Evolutionary conservation across 1,139 yeast genomes (phyloP), one percentile per base, ranked within the genome.

Genomic region (Candida glucosophila): DNA sequence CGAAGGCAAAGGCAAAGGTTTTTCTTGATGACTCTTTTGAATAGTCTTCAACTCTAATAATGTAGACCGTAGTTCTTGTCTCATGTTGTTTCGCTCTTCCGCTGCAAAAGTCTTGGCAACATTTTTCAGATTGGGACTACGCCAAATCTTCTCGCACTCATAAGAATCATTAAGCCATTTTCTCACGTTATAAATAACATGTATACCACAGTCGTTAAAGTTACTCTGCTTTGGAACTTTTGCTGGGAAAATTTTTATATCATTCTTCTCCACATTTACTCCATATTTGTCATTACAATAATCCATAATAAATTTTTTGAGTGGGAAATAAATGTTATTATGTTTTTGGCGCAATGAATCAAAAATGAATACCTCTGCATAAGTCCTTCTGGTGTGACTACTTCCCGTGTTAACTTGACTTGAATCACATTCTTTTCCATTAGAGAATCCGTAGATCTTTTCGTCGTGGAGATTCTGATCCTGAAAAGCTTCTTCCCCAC

Each of bases 141-240:
- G 51, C 83, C 86, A 77, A 8, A 71, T 40, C 18, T 50, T 46
- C 20, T 75, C 61, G 31, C 82, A 73, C 22, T 46, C 57, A 1
- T 46, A 45, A 0, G 77, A 73, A 24, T 67, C 52, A 19, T 58
- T 53, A 26, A 83, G 57, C 58, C 88, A 80, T 39, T 68, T 71
- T 33, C 71, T 67, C 9, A 82, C 70, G 42, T 83, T 90, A 41
- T 79, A 79, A 14, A 92, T 77, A 4, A 90, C 81, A 54, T 83
- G 96, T 13, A 92, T 74, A 1, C 99, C 99, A 55, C 99, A 92
- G 48, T 92, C 98, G 44, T 88, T 83, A 52, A 77, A 77, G 47
- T 92, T 92, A 25, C 76, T 75, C 45, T 92, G 99, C 34, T 69
- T 75, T 0, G 96, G 95, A 1, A 86, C 93, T 15, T 57, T 46